These are phyloP conservation scores for Oidium heveae DNA, from an alignment of 2,329 filamentous ascomycete species.

Conservation along the genomic window DNA sequence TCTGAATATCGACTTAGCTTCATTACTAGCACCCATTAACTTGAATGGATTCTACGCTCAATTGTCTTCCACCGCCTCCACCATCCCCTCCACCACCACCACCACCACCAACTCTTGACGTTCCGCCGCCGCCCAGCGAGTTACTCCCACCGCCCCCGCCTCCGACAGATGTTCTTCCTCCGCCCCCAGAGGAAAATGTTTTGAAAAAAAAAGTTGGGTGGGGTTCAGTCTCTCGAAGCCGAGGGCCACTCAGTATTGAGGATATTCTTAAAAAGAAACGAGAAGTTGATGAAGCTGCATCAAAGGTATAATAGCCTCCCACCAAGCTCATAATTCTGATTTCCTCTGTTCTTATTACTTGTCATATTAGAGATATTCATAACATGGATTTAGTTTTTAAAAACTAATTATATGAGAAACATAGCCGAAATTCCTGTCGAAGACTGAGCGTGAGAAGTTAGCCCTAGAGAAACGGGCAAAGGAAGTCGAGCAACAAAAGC, in stretches of 20 bases:
- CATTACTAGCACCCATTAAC: too few relatives aligned
- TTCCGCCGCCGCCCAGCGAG: conserved; percentile 17
- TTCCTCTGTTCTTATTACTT: not conserved
- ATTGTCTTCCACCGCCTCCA: not conserved
- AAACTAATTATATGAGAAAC: conserved; percentile 9
- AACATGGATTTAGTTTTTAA: conserved; percentile 9
- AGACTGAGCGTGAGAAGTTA: conserved; percentile 55
- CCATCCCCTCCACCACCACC: conserved; percentile 10
- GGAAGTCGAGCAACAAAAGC: conserved; percentile 39
- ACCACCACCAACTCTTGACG: conserved; percentile 11
- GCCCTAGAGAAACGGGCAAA: conserved; percentile 55
- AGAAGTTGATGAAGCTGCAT: conserved; percentile 57
- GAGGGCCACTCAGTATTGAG: conserved; percentile 50
- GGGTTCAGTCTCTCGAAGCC: conserved; percentile 19
- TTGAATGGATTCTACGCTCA: too few relatives aligned
- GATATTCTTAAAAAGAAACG: conserved; percentile 68
- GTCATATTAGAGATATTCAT: conserved; percentile 8
- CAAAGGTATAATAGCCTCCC: conserved; percentile 32
- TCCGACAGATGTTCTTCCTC: conserved; percentile 15
- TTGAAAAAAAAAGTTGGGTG: conserved; percentile 24
- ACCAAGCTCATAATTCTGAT: not conserved
- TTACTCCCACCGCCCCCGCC: conserved; percentile 15
- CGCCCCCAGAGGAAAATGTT: conserved; percentile 20
- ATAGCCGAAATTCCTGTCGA: conserved; percentile 62
- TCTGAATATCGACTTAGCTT: too few relatives aligned